Conservation (phyloP, 495 filamentous ascomycete genomes). For the Cryomyces antarcticus region DNA sequence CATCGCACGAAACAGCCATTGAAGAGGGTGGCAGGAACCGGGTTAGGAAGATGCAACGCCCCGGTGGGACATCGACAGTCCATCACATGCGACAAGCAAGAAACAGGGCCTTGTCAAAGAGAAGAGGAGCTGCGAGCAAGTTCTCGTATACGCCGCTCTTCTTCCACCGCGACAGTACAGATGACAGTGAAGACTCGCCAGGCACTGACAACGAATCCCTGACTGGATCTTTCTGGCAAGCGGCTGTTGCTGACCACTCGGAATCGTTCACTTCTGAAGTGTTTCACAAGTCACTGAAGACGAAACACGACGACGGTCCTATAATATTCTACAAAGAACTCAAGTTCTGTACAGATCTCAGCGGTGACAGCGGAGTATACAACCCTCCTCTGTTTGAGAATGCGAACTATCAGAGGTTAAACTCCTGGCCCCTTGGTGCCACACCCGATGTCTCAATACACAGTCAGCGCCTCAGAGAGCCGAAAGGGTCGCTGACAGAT, state of each 20-base stretch:
- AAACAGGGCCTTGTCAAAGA: neutral
- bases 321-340: slow-evolving; percentile 65
- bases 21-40: neutral
- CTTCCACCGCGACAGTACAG: slow-evolving; percentile 15
- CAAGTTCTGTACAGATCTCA: slow-evolving; percentile 58
- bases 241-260: slow-evolving; percentile 7
- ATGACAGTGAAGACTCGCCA: slow-evolving; percentile 4
- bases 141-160: slow-evolving; percentile 20
- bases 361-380: slow-evolving; percentile 29
- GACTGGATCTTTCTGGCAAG: slow-evolving; percentile 4
- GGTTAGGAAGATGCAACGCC: neutral
- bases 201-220: slow-evolving; percentile 3
- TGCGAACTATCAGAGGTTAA: neutral
- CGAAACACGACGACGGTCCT: slow-evolving; percentile 37
- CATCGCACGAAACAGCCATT: slow-evolving; percentile 12
- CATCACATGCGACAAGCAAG: neutral
- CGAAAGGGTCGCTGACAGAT: slow-evolving; percentile 5
- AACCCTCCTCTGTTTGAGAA: neutral
- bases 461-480: neutral
- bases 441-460: neutral
- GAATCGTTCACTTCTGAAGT: slow-evolving; percentile 14
- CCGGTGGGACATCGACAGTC: neutral
- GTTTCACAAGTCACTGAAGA: slow-evolving; percentile 21
- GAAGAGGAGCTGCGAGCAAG: slow-evolving; percentile 7
- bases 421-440: neutral